A percentile compares a stretch with the other conserved stretches of the same genome.
These are phyloP conservation scores for Cunninghamia lanceolata DNA, from an alignment of 75 land plant genomes.

Conservation along the genomic window DNA sequence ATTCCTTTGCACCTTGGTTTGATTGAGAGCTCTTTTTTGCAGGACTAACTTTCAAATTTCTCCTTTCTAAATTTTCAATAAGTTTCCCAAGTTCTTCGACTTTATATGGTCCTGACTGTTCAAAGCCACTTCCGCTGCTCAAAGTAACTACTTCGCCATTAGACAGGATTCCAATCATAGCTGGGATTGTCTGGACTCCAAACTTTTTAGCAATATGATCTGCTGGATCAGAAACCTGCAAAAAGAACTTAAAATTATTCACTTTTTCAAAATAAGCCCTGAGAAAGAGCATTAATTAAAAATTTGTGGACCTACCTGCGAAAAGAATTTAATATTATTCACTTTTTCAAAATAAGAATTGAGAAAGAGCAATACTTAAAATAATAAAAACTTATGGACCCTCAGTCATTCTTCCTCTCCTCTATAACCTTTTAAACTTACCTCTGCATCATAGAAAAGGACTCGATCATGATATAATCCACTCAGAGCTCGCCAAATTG, in stretches of 20 bases:
- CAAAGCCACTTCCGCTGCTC: conserved; percentile 36
- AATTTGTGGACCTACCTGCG: conserved; percentile 39
- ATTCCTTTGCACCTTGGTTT: conserved; percentile 14
- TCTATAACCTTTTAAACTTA: conserved; percentile 13
- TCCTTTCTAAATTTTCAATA: conserved; percentile 68
- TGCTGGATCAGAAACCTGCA: conserved; percentile 63
- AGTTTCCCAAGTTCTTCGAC: conserved; percentile 50
- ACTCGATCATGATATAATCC: conserved; percentile 71
- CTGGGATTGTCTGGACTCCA: conserved; percentile 70
- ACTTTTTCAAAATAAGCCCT: neutral
- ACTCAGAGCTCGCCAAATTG: conserved; percentile 79
- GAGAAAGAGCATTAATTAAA: neutral
- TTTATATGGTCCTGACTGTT: conserved; percentile 46
- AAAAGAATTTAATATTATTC: neutral
- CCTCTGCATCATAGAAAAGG: conserved; percentile 75
- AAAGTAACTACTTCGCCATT: conserved; percentile 55
- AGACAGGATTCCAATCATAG: conserved; percentile 66
- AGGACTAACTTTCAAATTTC: conserved; percentile 44
- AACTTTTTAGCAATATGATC: conserved; percentile 40
- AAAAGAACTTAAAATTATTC: neutral
- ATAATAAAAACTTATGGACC: neutral
- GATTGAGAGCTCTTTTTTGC: conserved; percentile 17
- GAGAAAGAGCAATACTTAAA: neutral
- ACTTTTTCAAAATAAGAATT: neutral
- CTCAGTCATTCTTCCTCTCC: conserved; percentile 13